phyloP scores from a whole-genome alignment of 257 asterid genomes.

The Nicotiana tomentosiformis region DNA sequence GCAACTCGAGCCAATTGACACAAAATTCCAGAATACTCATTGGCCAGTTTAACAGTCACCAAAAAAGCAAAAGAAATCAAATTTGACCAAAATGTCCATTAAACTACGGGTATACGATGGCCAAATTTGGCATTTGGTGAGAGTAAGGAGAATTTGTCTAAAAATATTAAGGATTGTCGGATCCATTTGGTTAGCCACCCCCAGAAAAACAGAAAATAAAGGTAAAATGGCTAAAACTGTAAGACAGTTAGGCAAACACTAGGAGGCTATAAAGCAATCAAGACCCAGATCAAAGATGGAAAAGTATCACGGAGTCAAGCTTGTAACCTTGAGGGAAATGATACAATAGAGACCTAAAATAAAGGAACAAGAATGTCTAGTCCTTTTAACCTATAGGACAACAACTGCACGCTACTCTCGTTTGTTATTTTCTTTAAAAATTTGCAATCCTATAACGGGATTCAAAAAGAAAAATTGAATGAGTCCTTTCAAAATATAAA shows the following conservation, averaged over 20 bases:
- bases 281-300: background rate
- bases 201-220: background rate
- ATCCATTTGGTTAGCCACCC: background rate
- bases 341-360: background rate
- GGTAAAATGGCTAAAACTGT: background rate
- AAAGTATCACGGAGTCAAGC: background rate
- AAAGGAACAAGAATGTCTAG: background rate
- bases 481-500: background rate
- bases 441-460: background rate
- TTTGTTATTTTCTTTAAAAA: too few species aligned
- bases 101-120: background rate
- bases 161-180: background rate
- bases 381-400: background rate
- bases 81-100: background rate
- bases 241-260: background rate
- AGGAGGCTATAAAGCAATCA: background rate
- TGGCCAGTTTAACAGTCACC: background rate
- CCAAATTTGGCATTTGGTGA: background rate
- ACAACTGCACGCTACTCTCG: background rate
- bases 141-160: background rate
- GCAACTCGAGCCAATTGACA: background rate
- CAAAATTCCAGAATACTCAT: background rate
- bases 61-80: background rate
- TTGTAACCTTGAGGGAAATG: background rate
- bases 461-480: background rate